Base-by-base conservation (phyloP, 176 grass and related monocot species). In the Ensete glaucum region DNA sequence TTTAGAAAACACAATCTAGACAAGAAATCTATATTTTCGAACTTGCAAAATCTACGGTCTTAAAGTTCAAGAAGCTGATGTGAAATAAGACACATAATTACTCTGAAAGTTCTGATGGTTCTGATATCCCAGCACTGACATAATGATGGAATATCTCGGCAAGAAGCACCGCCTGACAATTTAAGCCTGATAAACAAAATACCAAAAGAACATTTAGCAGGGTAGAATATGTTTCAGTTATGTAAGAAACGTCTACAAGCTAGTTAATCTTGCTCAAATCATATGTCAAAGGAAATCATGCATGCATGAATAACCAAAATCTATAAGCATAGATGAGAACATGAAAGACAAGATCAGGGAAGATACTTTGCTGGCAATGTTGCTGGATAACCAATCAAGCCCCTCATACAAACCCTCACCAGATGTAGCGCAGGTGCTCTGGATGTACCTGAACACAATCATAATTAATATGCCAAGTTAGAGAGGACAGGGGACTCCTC, bases 391-490 rank as follows among this genome's bases (percentile, higher is more conserved):
- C 25, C 64, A 67, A 67, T 34, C 64, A 8, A 67, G 64, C 16
- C 64, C 64, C 23, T 67, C 64, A 10, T 67, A 67, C 64, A 67
- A 67, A 29, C 64, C 64, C 64, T 67, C 64, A 16, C 64, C 64
- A 6, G 64, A 67, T 34, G 64, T 67, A 15, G 25, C 64, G 29
- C 64, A 67, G 23, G 25, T 67, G 64, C 64, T 67, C 25, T 67
- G 25, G 25, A 67, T 67, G 64, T 67, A 34, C 64, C 25, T 67
- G 64, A 67, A 22, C 11, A 67, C 7, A 25, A 64, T 11, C 13
- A 22, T 1, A 67, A 43, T 43, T 43, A 43, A 43, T 43, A 43
- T 43, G 34, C 0, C 34, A 43, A 43, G 34, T 43, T 43, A 43
- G 34, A 43, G 34, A 43, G 4, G 34, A 43, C 34, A 43, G 34